A percentile compares a stretch with the other conserved stretches of the same genome.
Evolutionary conservation across 495 filamentous ascomycete species (phyloP).

Genomic region (Beverwykella pulmonaria): DNA sequence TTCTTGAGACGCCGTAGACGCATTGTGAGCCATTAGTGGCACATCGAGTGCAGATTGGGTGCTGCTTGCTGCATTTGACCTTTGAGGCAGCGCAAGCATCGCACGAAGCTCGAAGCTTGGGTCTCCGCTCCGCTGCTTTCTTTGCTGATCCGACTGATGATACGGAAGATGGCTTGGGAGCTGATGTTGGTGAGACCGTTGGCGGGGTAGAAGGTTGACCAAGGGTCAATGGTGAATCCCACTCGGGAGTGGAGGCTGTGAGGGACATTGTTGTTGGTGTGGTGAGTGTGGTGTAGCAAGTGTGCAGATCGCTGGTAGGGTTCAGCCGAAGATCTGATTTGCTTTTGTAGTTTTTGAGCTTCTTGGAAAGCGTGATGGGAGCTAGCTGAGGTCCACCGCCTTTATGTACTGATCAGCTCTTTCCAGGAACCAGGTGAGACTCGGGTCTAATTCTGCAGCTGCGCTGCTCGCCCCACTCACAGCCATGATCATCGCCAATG

Average conservation of each 20-base stretch:
- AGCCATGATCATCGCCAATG: neutral
- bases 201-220: neutral
- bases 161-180: constrained; percentile 9
- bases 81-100: constrained; percentile 43
- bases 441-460: constrained; percentile 17
- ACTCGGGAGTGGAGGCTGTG: constrained; percentile 2
- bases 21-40: constrained; percentile 30
- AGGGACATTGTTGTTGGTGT: constrained; percentile 11
- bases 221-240: constrained; percentile 10
- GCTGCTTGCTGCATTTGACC: constrained; percentile 45
- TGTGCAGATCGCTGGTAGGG: neutral
- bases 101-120: constrained; percentile 43
- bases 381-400: constrained; percentile 16
- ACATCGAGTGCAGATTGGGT: constrained; percentile 40
- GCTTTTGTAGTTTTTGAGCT: neutral
- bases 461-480: neutral
- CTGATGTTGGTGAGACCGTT: constrained; percentile 8
- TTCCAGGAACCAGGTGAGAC: constrained; percentile 14
- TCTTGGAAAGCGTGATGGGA: neutral
- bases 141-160: constrained; percentile 7
- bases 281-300: neutral
- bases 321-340: neutral
- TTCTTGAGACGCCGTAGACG: constrained; percentile 40
- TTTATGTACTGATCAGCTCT: constrained; percentile 26
- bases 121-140: constrained; percentile 36